Conservation (phyloP, 208 protist species). For the Vickermania ingenoplastis region DNA sequence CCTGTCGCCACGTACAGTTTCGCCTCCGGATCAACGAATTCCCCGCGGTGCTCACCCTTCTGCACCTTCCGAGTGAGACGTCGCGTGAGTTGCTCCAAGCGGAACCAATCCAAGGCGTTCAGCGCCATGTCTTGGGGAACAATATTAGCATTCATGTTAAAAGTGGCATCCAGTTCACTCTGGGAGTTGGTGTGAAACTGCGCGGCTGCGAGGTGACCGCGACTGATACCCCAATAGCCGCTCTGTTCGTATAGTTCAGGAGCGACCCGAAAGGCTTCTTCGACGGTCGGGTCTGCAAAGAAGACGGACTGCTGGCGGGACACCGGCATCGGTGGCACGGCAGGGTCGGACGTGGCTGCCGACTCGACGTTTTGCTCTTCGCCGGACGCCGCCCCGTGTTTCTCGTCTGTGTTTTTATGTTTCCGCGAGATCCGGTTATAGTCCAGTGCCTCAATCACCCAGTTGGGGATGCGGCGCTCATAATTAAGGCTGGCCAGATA, state of each 20-base stretch:
- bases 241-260: conserved; percentile 35
- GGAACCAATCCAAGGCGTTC: conserved; percentile 76
- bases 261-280: conserved; percentile 43
- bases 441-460: conserved; percentile 64
- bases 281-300: conserved; percentile 56
- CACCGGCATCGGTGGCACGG: background rate
- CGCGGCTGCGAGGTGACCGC: conserved; percentile 75
- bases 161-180: conserved; percentile 66
- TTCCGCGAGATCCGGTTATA: conserved; percentile 6
- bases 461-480: conserved; percentile 69
- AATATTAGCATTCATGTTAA: conserved; percentile 84
- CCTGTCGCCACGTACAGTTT: conserved; percentile 10
- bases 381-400: background rate
- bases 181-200: conserved; percentile 65
- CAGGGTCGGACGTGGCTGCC: background rate
- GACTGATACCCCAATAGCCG: conserved; percentile 35
- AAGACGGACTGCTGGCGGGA: conserved; percentile 43
- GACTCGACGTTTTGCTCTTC: background rate
- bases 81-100: conserved; percentile 60
- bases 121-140: conserved; percentile 81
- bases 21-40: background rate
- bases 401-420: background rate
- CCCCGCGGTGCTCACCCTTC: background rate
- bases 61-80: conserved; percentile 26
- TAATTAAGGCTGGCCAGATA: conserved; percentile 76